Evolutionary conservation across 1,139 yeast species (phyloP).

Genomic region (Martiniozyma asiatica): DNA sequence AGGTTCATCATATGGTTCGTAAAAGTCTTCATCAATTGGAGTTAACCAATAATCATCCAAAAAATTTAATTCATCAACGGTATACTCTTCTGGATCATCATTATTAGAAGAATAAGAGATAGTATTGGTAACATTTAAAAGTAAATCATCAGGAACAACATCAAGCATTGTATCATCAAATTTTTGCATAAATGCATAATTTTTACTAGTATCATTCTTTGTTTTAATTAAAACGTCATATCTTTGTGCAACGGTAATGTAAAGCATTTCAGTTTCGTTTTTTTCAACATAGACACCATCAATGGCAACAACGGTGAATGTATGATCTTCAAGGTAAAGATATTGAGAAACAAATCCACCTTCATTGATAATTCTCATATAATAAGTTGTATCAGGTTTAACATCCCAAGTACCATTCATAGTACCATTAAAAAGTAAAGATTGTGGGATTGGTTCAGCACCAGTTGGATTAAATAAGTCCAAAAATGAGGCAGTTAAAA

Average conservation of each 20-base stretch:
- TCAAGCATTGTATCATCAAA: slow-evolving; percentile 78
- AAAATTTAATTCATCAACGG: slow-evolving; percentile 30
- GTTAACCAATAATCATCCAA: slow-evolving; percentile 56
- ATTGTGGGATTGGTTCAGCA: slow-evolving; percentile 89
- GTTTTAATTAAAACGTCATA: slow-evolving; percentile 64
- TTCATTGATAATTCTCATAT: slow-evolving; percentile 62
- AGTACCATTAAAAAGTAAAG: slow-evolving; percentile 67
- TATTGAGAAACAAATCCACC: slow-evolving; percentile 87
- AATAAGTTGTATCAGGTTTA: slow-evolving; percentile 68
- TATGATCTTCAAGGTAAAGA: slow-evolving; percentile 77
- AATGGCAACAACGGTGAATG: slow-evolving; percentile 67
- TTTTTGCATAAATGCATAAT: slow-evolving; percentile 68
- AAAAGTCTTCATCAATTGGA: slow-evolving; percentile 37
- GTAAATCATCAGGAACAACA: slow-evolving; percentile 46
- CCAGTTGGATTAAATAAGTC: slow-evolving; percentile 82
- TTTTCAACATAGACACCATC: slow-evolving; percentile 65
- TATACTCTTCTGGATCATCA: slow-evolving; percentile 34
- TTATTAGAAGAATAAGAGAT: slow-evolving; percentile 42
- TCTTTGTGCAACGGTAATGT: slow-evolving; percentile 67
- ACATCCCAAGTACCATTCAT: slow-evolving; percentile 60
- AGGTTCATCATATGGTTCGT: slow-evolving; percentile 48
- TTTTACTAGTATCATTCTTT: slow-evolving; percentile 43
- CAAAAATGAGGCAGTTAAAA: slow-evolving; percentile 44
- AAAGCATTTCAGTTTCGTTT: slow-evolving; percentile 39
- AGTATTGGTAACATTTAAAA: slow-evolving; percentile 61